Conservation (phyloP, 352 stramenopile species). For the Globisporangium acanthophoron region DNA sequence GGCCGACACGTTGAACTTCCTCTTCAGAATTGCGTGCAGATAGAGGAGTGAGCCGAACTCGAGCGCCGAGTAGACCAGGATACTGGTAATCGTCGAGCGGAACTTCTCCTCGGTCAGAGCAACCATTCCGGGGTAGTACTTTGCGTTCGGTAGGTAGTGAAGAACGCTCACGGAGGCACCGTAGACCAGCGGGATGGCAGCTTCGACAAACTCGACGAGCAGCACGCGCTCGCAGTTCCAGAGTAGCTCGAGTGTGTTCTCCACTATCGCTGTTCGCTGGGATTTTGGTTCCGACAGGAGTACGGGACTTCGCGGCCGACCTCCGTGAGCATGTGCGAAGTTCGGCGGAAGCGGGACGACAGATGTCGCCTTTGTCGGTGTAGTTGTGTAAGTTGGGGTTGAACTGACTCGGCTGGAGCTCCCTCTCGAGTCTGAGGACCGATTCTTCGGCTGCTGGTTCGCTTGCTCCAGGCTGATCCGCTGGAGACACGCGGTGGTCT, state of each 20-base stretch:
- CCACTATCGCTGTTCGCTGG: not conserved
- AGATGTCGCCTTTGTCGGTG: not conserved
- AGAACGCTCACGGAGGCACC: slow-evolving; percentile 19
- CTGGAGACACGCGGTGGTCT: not conserved
- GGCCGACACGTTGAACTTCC: slow-evolving; percentile 18
- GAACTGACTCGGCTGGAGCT: not conserved
- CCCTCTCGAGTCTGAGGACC: not conserved
- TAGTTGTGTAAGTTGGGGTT: no score
- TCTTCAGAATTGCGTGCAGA: slow-evolving; percentile 12
- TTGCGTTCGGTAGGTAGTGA: slow-evolving; percentile 18
- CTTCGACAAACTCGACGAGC: slow-evolving; percentile 32
- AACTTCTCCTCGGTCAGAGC: slow-evolving; percentile 10
- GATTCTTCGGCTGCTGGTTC: not conserved
- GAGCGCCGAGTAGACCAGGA: slow-evolving; percentile 19
- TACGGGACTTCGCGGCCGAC: not conserved
- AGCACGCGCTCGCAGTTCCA: slow-evolving; percentile 30
- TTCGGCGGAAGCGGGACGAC: not conserved
- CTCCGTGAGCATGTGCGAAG: not conserved
- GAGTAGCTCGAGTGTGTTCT: slow-evolving; percentile 17
- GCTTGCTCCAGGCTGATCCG: not conserved
- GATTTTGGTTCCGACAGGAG: not conserved
- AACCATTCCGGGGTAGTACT: slow-evolving; percentile 13
- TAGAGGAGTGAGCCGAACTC: slow-evolving; percentile 20
- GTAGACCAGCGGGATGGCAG: slow-evolving; percentile 25
- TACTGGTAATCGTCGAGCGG: slow-evolving; percentile 2